Percentiles rank a stretch among this genome's conserved stretches.
Evolutionary conservation across 2,329 filamentous ascomycete species (phyloP).

Genomic region (Ascochyta rabiei): DNA sequence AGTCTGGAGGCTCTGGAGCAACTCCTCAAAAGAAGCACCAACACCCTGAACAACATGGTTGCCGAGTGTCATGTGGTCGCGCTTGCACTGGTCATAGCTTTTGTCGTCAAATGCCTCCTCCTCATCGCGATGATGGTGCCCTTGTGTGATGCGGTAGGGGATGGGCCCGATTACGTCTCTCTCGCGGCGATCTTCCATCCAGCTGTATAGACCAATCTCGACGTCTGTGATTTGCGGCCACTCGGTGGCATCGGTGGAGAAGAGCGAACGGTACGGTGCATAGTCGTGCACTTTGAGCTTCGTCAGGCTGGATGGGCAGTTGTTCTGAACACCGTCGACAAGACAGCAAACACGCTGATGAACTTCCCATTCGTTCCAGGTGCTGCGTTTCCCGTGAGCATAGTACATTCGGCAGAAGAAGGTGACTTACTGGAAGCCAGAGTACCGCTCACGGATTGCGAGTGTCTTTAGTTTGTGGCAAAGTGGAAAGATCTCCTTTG

Average conservation of each 20-base stretch:
- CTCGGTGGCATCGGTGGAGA: slow-evolving; percentile 40
- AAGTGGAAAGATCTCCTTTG: slow-evolving; percentile 40
- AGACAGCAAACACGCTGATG: slow-evolving; percentile 47
- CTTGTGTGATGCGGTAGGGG: slow-evolving; percentile 42
- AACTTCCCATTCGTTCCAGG: slow-evolving; percentile 48
- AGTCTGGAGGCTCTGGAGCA: slow-evolving; percentile 39
- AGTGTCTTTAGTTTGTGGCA: slow-evolving; percentile 42
- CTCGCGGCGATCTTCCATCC: slow-evolving; percentile 46
- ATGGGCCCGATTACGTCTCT: slow-evolving; percentile 42
- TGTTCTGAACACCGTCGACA: slow-evolving; percentile 38
- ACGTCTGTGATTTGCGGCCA: slow-evolving; percentile 41
- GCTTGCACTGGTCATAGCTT: slow-evolving; percentile 38
- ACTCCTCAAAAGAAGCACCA: slow-evolving; percentile 40
- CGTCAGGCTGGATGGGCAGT: slow-evolving; percentile 40
- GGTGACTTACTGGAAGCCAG: slow-evolving; percentile 36
- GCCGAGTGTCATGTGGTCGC: slow-evolving; percentile 44
- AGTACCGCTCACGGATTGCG: slow-evolving; percentile 42
- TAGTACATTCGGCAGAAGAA: background rate
- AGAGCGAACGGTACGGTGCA: slow-evolving; percentile 43
- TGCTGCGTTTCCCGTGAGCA: slow-evolving; percentile 23
- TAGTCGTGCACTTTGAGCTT: slow-evolving; percentile 45
- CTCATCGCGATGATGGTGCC: slow-evolving; percentile 42
- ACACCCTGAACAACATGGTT: slow-evolving; percentile 43
- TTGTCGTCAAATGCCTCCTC: slow-evolving; percentile 46
- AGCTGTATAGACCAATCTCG: slow-evolving; percentile 41